Evolutionary conservation across 208 protist species (phyloP).

Genomic region (Acanthamoeba healyi): DNA sequence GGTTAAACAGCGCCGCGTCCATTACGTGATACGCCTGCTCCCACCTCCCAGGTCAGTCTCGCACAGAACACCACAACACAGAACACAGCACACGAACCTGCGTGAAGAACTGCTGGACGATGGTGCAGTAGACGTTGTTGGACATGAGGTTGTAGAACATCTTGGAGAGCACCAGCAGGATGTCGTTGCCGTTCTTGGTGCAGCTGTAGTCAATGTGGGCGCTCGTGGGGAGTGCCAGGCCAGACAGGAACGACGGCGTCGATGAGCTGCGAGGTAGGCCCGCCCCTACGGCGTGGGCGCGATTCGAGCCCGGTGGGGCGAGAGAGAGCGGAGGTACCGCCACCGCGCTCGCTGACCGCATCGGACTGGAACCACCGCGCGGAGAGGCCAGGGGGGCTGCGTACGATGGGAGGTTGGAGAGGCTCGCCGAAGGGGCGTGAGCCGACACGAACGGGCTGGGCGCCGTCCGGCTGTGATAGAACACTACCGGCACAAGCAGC

Average conservation of each 20-base stretch:
- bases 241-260: constrained; percentile 3
- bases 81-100: neutral
- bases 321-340: neutral
- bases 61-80: neutral
- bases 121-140: constrained; percentile 67
- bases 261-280: constrained; percentile 20
- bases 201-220: constrained; percentile 12
- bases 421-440: neutral
- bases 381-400: neutral
- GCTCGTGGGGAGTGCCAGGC: neutral
- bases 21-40: constrained; percentile 15
- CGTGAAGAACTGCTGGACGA: constrained; percentile 70
- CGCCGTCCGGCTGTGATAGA: constrained; percentile 1
- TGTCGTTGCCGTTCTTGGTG: constrained; percentile 53
- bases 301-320: neutral
- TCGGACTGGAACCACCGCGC: neutral
- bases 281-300: neutral
- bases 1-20: constrained; percentile 67
- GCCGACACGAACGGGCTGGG: constrained; percentile 24
- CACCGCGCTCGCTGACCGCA: neutral
- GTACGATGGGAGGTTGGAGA: neutral
- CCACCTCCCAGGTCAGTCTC: neutral
- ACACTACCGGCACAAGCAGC: constrained; percentile 43
- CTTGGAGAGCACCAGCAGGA: constrained; percentile 62
- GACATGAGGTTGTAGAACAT: constrained; percentile 68